Base-by-base conservation (phyloP, 2,329 filamentous ascomycete genomes). In the Cladorrhinum sp. region DNA sequence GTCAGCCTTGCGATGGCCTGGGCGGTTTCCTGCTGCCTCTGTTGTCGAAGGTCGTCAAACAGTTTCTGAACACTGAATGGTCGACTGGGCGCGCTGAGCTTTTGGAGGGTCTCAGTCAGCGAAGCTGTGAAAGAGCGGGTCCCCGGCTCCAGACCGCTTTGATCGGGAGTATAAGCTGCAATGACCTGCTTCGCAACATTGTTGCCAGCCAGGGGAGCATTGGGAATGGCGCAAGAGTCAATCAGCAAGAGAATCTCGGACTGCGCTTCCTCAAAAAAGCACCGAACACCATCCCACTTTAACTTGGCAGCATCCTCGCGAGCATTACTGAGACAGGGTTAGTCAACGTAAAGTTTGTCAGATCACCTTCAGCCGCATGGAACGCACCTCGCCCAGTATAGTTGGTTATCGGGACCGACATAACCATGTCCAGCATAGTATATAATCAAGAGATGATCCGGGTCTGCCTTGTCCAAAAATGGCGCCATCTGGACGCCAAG, bases 331-430 rank as follows among this genome's bases (percentile, higher is more conserved):
- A 70, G 55, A 66, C 65, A 63, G 69, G 52, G 60, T 72, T 62
- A 70, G 65, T 36, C 62, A 50, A n/a, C 12, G 36, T 41, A 13
- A 13, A 41, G 6, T 41, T 57, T 8, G 41, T n/a, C 24, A 38
- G 5, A 27, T 48, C 58, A 23, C 22, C 13, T 16, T 29, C 36
- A 41, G 25, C 22, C 22, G 9, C 23, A 7, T 59, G 55, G 22
- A 24, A 79, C 85, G 77, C 78, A 88, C 85, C 83, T 84, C 60
- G 85, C 84, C 85, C 85, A 88, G 71, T 86, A 87, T 24, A 87
- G 75, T 71, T 87, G 83, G 67, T 81, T 81, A 69, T 88, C 83
- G 10, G 77, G 66, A n/a, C 81, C 80, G 41, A 83, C 75, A 66
- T 81, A 86, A 64, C 84, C 83, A 68, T 86, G 77, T 27, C 85